Evolutionary conservation across 2,329 filamentous ascomycete species (phyloP), one percentile per base, ranked within the genome.

Genomic region (Calonectria pauciramosa): DNA sequence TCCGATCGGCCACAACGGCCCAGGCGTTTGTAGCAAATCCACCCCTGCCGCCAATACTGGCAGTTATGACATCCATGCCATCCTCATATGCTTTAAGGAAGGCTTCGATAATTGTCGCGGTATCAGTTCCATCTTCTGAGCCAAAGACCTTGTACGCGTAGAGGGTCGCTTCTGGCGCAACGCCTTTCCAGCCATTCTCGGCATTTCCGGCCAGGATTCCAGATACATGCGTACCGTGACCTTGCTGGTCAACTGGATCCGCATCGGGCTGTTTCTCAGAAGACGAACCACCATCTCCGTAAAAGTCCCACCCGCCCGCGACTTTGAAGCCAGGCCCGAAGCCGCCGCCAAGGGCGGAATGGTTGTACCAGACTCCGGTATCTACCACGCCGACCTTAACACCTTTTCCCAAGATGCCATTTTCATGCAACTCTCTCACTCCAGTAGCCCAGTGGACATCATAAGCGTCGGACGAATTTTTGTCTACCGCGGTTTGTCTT

Each of bases 11-110:
- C 11, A 63, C 56, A 30, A 63, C 56, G 3, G 56, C 56, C 56
- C 56, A 63, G 56, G 56, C 56, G 20, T 63, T 63, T 23, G 56
- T 63, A 11, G 56, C 34, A 41, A 63, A 63, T 23, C 56, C 56
- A 20, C 56, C 56, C 16, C 56, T 26, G 16, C 56, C 56, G 4
- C 56, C 56, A 41, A 63, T 63, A 23, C 56, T 63, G 13, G 56
- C 56, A 8, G 56, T 63, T 23, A 63, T 63, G 34, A 63, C 36
- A 63, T 63, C 56, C 56, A 63, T 63, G 23, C 56, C 56, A 30
- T 63, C 56, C 10, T 63, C 56, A 4, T 63, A 63, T 28, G 56
- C 56, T 41, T 38, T 16, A 34, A 63, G 56, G 26, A 63, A 63
- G 14, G 56, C 56, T 44, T 63, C 56, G 13, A 63, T 63, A 28